phyloP scores from a whole-genome alignment of 1,139 yeast genomes.

The Kodamaea plutei region DNA sequence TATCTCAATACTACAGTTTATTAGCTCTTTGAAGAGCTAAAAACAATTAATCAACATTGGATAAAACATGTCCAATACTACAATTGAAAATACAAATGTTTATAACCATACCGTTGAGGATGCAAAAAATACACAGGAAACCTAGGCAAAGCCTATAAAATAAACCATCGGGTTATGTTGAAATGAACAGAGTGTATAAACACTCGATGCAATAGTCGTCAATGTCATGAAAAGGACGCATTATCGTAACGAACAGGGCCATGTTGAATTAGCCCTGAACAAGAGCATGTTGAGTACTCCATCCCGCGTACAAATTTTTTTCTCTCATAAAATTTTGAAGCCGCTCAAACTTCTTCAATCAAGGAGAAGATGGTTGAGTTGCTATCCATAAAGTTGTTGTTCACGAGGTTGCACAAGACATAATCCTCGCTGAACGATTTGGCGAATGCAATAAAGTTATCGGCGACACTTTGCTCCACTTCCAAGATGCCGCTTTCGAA shows the following conservation, averaged over 20 bases:
- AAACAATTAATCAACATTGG: too few species aligned
- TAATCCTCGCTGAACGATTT: constrained; percentile 51
- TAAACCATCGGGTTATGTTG: constrained; percentile 15
- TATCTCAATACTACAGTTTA: too few species aligned
- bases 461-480: constrained; percentile 31
- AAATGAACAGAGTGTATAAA: constrained; percentile 20
- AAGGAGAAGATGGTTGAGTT: constrained; percentile 45
- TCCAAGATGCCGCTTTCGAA: constrained; percentile 38
- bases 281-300: constrained; percentile 28
- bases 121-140: constrained; percentile 31
- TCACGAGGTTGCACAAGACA: constrained; percentile 83
- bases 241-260: constrained; percentile 9
- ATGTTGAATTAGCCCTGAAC: constrained; percentile 18
- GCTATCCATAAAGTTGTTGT: constrained; percentile 68
- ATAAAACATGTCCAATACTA: too few species aligned
- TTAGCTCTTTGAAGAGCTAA: too few species aligned
- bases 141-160: constrained; percentile 7
- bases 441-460: constrained; percentile 39
- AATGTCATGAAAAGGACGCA: constrained; percentile 13
- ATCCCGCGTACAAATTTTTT: constrained; percentile 22
- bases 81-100: constrained; percentile 4
- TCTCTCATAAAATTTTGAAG: constrained; percentile 14
- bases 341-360: constrained; percentile 25
- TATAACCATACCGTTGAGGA: constrained; percentile 29
- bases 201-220: constrained; percentile 8